A percentile compares a stretch with the other conserved stretches of the same genome.
These are phyloP conservation scores for Vigna nakashimae DNA, from an alignment of 306 rosid species.

Conservation along the genomic window DNA sequence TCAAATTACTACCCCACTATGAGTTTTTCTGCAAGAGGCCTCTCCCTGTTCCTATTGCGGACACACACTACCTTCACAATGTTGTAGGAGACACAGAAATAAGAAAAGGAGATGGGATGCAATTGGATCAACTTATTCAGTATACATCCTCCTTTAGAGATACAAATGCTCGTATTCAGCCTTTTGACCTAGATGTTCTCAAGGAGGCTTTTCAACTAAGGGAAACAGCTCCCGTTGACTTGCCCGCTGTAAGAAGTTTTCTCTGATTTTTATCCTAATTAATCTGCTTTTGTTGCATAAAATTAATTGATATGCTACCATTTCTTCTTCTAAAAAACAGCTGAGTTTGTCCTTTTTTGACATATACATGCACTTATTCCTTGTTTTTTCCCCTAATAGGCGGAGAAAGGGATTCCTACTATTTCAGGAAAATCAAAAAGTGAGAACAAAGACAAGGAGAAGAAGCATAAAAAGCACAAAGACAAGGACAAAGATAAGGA, in stretches of 20 bases:
- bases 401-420: slow-evolving; percentile 90
- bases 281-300: slow-evolving; percentile 33
- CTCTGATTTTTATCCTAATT: slow-evolving; percentile 25
- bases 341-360: slow-evolving; percentile 17
- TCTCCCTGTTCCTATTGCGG: slow-evolving; percentile 85
- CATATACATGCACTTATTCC: slow-evolving; percentile 8
- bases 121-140: slow-evolving; percentile 93
- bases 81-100: slow-evolving; percentile 95
- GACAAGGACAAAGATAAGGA: slow-evolving; percentile 89
- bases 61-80: slow-evolving; percentile 86
- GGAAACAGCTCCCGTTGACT: slow-evolving; percentile 83
- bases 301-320: slow-evolving; percentile 17
- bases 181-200: slow-evolving; percentile 82
- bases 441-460: slow-evolving; percentile 89
- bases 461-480: slow-evolving; percentile 88
- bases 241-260: slow-evolving; percentile 75
- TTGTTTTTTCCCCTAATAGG: slow-evolving; percentile 49
- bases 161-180: slow-evolving; percentile 73
- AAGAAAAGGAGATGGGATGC: slow-evolving; percentile 98
- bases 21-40: slow-evolving; percentile 96
- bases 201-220: slow-evolving; percentile 86
- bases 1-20: slow-evolving; percentile 82
- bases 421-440: slow-evolving; percentile 80
- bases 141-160: slow-evolving; percentile 70
- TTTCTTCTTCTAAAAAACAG: slow-evolving; percentile 5